A percentile compares a stretch with the other conserved stretches of the same genome.
Conservation (phyloP, 2,329 filamentous ascomycete genomes). For the Ophiostoma pallidulum region DNA sequence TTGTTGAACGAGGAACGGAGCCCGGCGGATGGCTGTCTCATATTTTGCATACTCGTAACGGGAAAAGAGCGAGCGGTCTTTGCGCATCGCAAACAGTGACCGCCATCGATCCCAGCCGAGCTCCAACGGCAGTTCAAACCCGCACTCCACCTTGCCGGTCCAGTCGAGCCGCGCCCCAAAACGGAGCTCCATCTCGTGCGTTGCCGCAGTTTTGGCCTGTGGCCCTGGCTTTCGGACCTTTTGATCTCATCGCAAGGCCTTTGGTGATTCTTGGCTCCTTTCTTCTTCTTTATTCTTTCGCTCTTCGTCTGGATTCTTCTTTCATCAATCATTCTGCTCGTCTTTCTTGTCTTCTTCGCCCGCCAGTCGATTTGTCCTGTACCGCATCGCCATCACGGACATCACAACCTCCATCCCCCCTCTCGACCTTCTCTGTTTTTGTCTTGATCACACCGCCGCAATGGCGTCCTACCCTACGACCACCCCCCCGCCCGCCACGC, state of each 20-base stretch:
- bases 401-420: not conserved
- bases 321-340: not conserved
- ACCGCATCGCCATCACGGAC: not conserved
- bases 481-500: constrained; percentile 25
- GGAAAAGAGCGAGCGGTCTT: too few relatives aligned
- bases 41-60: too few relatives aligned
- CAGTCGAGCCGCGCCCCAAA: too few relatives aligned
- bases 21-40: too few relatives aligned
- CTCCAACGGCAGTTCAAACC: not conserved
- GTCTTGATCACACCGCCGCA: not conserved
- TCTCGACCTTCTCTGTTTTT: not conserved
- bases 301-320: not conserved
- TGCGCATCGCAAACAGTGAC: too few relatives aligned
- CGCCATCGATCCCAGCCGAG: constrained; percentile 2
- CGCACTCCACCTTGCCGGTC: too few relatives aligned
- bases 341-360: not conserved
- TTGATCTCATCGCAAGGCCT: not conserved
- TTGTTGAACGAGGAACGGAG: too few relatives aligned
- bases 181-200: too few relatives aligned
- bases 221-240: too few relatives aligned
- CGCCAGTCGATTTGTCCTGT: too few relatives aligned
- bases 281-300: not conserved
- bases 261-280: not conserved
- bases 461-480: constrained; percentile 17
- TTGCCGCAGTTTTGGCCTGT: too few relatives aligned